A percentile compares a stretch with the other conserved stretches of the same genome.
Evolutionary conservation across 139 green algal species (phyloP).

Genomic region (Chlamydomonas sphaeroides): DNA sequence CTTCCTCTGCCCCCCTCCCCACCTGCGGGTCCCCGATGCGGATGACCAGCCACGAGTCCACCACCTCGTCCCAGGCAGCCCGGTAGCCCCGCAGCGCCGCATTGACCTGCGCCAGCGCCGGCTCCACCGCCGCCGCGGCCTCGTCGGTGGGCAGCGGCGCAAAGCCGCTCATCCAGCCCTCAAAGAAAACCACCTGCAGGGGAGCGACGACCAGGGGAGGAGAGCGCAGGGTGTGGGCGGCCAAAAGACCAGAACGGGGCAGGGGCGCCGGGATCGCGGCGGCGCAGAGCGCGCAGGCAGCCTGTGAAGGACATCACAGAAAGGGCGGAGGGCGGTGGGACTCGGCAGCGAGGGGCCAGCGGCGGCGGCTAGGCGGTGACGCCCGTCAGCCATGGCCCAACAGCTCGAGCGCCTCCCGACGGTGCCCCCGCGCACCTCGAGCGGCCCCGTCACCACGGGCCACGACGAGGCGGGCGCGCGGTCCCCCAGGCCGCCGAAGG

Average conservation of each 20-base stretch:
- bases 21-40: slow-evolving; percentile 80
- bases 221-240: too few species aligned
- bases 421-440: slow-evolving; percentile 72
- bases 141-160: slow-evolving; percentile 53
- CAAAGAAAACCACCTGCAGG: slow-evolving; percentile 93
- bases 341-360: too few species aligned
- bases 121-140: slow-evolving; percentile 58
- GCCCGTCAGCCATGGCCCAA: too few species aligned
- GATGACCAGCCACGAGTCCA: slow-evolving; percentile 97
- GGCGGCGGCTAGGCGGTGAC: too few species aligned
- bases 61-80: slow-evolving; percentile 76
- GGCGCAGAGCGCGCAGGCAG: too few species aligned
- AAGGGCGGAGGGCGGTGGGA: too few species aligned
- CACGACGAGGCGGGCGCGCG: slow-evolving; percentile 68
- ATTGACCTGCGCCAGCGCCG: slow-evolving; percentile 80
- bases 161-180: slow-evolving; percentile 99
- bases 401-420: too few species aligned
- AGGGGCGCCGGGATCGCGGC: too few species aligned
- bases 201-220: slow-evolving; percentile 71
- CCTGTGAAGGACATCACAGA: too few species aligned
- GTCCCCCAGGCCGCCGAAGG: slow-evolving; percentile 84
- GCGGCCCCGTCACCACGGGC: slow-evolving; percentile 72
- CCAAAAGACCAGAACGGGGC: too few species aligned
- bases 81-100: slow-evolving; percentile 77
- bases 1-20: neutral